Base-by-base conservation (phyloP, 2,329 filamentous ascomycete genomes). In the Nothophoma quercina region DNA sequence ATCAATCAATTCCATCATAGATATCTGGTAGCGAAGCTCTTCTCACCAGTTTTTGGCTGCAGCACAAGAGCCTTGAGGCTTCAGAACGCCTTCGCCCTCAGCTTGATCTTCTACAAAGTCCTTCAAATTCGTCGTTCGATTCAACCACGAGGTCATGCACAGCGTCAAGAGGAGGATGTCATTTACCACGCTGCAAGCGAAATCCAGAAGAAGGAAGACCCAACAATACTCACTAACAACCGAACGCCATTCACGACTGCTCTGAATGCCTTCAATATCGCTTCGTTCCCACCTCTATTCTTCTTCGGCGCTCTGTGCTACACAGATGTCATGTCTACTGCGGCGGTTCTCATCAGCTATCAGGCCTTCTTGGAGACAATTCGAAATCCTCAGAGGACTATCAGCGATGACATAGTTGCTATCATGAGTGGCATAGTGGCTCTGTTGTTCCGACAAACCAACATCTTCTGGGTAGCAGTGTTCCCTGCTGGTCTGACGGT, bases 271-370 rank as follows among this genome's bases (percentile, higher is more conserved):
- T 68, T 95, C 60, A 96, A 97, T 61, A 84, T 96, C 32, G 86
- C 86, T 15, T 79, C 96, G 0, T 97, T 98, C 57, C 95, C 95
- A 0, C 85, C 93, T 0, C 73, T 99, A 0, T 97, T 96, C 80
- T 99, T 99, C 81, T 99, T 99, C 75, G 95, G 91, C 0, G 92
- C 86, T 0, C 79, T 99, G 7, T 99, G 96, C 74, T 99, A 99
- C 73, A 99, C 95, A 0, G 95, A 99, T 72, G 83, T 97, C 2
- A 81, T 90, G 42, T 96, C 93, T 0, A 90, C 92, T 0, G 79
- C 90, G 7, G 81, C 86, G 1, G 90, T 97, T 0, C 76, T 97
- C 7, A 71, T 85, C 2, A 85, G 86, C 1, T 95, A 93, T 67
- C 77, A 82, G 62, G 77, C 79, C 40, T 62, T 81, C 22, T 68